phyloP scores from a whole-genome alignment of 2,329 filamentous ascomycete species.

The Chaetomiaceae sp. region DNA sequence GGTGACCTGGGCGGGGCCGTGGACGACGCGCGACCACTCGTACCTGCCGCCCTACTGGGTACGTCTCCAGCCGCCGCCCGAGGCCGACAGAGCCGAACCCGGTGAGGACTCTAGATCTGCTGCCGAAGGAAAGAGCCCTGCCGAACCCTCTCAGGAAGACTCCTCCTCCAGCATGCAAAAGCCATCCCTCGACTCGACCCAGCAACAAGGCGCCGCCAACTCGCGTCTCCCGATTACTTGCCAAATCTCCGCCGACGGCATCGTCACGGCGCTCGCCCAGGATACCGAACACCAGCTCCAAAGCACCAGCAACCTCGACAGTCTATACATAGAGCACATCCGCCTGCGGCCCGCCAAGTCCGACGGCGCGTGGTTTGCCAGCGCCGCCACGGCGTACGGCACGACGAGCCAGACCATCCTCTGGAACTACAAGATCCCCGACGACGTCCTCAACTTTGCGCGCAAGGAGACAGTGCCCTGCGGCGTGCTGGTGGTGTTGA shows the following conservation, averaged over 20 bases:
- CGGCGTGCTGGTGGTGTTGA: slow-evolving; percentile 54
- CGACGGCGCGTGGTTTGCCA: slow-evolving; percentile 54
- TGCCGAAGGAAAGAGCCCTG: neutral
- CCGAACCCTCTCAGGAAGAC: neutral
- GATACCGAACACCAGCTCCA: slow-evolving; percentile 25
- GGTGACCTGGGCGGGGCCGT: slow-evolving; percentile 51
- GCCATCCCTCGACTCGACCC: slow-evolving; percentile 35
- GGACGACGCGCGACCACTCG: slow-evolving; percentile 48
- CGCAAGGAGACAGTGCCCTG: slow-evolving; percentile 53
- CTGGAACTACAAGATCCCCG: slow-evolving; percentile 58
- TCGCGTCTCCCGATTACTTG: slow-evolving; percentile 33
- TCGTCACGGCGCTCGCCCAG: slow-evolving; percentile 44
- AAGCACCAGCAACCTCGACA: slow-evolving; percentile 32
- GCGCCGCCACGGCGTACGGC: slow-evolving; percentile 51
- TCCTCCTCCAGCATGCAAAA: slow-evolving; percentile 25
- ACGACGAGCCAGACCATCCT: slow-evolving; percentile 52
- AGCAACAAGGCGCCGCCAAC: slow-evolving; percentile 30
- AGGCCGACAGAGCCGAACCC: neutral
- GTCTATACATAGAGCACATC: slow-evolving; percentile 46
- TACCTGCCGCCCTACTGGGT: slow-evolving; percentile 60
- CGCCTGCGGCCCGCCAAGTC: slow-evolving; percentile 30
- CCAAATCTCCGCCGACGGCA: slow-evolving; percentile 45
- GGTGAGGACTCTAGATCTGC: neutral
- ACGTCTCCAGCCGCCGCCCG: slow-evolving; percentile 38
- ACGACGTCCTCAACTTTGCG: slow-evolving; percentile 47